Percentiles rank a stretch among this genome's conserved stretches.
These are phyloP conservation scores for Sclerospora graminicola DNA, from an alignment of 352 stramenopile species.

Conservation along the genomic window DNA sequence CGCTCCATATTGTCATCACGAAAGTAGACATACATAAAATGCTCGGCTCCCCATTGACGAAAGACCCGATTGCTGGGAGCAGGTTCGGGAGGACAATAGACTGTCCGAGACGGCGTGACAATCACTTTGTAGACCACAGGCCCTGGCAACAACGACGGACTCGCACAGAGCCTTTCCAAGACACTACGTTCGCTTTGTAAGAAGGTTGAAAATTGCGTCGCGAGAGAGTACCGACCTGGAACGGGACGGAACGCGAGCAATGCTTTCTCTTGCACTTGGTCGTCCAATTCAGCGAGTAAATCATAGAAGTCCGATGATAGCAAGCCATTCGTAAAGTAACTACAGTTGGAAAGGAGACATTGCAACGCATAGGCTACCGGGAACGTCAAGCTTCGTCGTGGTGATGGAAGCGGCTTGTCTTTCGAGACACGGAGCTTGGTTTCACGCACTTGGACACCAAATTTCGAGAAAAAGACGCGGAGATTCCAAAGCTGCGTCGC, in stretches of 20 bases:
- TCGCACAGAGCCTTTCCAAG: slow-evolving; percentile 16
- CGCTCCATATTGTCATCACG: slow-evolving; percentile 70
- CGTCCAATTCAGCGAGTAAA: slow-evolving; percentile 18
- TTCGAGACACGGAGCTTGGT: slow-evolving; percentile 21
- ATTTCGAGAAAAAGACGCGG: slow-evolving; percentile 34
- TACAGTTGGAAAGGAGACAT: slow-evolving; percentile 41
- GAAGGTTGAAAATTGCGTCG: slow-evolving; percentile 26
- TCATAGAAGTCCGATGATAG: slow-evolving; percentile 30
- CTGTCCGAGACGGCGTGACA: slow-evolving; percentile 53
- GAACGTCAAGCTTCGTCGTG: slow-evolving; percentile 9
- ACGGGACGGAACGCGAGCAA: slow-evolving; percentile 29
- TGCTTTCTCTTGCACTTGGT: slow-evolving; percentile 31
- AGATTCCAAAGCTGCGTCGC: slow-evolving; percentile 28
- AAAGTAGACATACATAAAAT: slow-evolving; percentile 83
- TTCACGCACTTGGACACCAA: slow-evolving; percentile 36
- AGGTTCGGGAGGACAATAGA: slow-evolving; percentile 42
- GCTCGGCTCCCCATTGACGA: slow-evolving; percentile 45
- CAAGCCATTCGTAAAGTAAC: slow-evolving; percentile 35
- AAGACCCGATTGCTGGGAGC: slow-evolving; percentile 62
- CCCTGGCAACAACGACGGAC: slow-evolving; percentile 7
- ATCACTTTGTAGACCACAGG: slow-evolving; percentile 47
- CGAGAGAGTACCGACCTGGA: slow-evolving; percentile 10
- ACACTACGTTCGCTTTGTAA: slow-evolving; percentile 23
- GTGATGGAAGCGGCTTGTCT: not conserved
- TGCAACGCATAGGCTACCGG: slow-evolving; percentile 37